Conservation (phyloP, 106 monocot species). For the Dendrobium catenatum region DNA sequence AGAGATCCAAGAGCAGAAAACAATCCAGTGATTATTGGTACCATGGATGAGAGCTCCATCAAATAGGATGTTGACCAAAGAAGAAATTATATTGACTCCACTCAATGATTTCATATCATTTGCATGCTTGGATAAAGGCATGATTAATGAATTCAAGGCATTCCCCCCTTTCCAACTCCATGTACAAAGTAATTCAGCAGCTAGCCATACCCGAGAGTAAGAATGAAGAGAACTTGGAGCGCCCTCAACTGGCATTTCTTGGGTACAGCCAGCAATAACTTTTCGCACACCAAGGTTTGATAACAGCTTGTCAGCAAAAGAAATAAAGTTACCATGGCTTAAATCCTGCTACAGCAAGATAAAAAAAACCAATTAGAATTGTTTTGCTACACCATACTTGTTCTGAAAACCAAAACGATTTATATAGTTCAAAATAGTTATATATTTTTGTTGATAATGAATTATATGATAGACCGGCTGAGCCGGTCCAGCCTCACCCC, state of each 20-base stretch:
- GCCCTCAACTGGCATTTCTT: slow-evolving; percentile 10
- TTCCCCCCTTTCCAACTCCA: slow-evolving; percentile 71
- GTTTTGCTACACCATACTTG: background rate
- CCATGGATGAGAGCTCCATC: slow-evolving; percentile 48
- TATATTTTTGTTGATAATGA: too few relatives aligned
- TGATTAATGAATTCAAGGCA: slow-evolving; percentile 51
- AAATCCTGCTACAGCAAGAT: slow-evolving; percentile 35
- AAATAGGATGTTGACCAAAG: slow-evolving; percentile 49
- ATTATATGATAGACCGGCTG: too few relatives aligned
- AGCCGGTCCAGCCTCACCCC: too few relatives aligned
- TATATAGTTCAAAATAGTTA: background rate
- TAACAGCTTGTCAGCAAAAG: slow-evolving; percentile 68
- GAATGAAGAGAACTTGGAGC: slow-evolving; percentile 12
- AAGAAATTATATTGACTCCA: slow-evolving; percentile 22
- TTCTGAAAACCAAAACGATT: background rate
- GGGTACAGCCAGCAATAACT: slow-evolving; percentile 38
- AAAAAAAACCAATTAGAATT: slow-evolving; percentile 5
- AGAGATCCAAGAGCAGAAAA: slow-evolving; percentile 58
- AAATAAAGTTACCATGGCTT: slow-evolving; percentile 52
- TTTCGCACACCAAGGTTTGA: slow-evolving; percentile 51
- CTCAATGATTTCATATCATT: slow-evolving; percentile 20
- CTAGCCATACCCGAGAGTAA: slow-evolving; percentile 75
- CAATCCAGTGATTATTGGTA: slow-evolving; percentile 23
- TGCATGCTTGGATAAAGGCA: slow-evolving; percentile 46
- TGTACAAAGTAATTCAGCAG: slow-evolving; percentile 83